Percentiles rank a stretch among this genome's conserved stretches.
phyloP scores from a whole-genome alignment of 2,329 filamentous ascomycete species.

The Fusarium ramigenum region DNA sequence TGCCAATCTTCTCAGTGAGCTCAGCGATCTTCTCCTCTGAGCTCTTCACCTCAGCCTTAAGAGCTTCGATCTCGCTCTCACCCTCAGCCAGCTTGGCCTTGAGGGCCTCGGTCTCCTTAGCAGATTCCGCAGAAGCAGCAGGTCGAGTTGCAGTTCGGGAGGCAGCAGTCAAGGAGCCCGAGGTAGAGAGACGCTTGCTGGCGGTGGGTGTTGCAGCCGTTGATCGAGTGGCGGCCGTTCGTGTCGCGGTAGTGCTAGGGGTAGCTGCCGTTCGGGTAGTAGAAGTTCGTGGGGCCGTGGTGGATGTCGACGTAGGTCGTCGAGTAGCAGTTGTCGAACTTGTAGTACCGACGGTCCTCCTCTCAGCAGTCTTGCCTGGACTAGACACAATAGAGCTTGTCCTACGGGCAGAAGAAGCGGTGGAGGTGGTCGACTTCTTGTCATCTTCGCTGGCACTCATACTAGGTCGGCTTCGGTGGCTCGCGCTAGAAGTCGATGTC shows the following conservation, averaged over 20 bases:
- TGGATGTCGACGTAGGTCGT: constrained; percentile 47
- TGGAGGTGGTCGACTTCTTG: constrained; percentile 54
- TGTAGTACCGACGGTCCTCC: constrained; percentile 49
- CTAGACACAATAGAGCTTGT: constrained; percentile 56
- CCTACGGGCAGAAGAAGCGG: constrained; percentile 52
- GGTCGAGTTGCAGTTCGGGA: constrained; percentile 53
- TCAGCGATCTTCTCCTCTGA: constrained; percentile 66
- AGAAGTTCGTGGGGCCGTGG: constrained; percentile 49
- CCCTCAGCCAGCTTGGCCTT: constrained; percentile 68
- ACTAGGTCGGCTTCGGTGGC: constrained; percentile 58
- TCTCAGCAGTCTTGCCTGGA: constrained; percentile 48
- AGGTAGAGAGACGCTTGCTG: constrained; percentile 66
- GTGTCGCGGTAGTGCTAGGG: constrained; percentile 18
- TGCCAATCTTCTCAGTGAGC: constrained; percentile 61
- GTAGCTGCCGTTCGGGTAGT: constrained; percentile 42
- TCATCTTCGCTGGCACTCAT: constrained; percentile 62
- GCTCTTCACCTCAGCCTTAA: constrained; percentile 65
- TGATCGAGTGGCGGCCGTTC: constrained; percentile 48
- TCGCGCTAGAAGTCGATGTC: constrained; percentile 50
- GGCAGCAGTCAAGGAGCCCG: constrained; percentile 51
- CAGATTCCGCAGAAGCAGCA: constrained; percentile 52
- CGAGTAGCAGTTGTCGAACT: constrained; percentile 47
- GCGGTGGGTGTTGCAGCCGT: constrained; percentile 54
- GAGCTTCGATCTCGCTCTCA: constrained; percentile 64
- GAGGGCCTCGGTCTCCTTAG: constrained; percentile 68